A percentile compares a stretch with the other conserved stretches of the same genome.
phyloP scores from a whole-genome alignment of 768 basidiomycete genomes.

The Termitomyces sp. region DNA sequence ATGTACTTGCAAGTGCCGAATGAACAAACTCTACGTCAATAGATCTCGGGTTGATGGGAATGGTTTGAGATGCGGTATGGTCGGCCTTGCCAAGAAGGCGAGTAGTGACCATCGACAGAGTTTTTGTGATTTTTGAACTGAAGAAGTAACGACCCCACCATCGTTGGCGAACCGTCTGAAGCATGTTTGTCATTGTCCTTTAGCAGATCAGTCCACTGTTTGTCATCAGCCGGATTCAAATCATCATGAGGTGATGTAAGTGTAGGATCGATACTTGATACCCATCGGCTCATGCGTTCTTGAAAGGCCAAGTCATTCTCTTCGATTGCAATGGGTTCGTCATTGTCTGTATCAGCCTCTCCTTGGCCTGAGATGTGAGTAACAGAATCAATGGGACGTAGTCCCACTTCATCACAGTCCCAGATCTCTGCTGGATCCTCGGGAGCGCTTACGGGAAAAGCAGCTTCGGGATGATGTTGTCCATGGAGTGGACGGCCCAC shows the following conservation, averaged over 20 bases:
- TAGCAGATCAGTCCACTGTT: neutral
- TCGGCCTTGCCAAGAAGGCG: neutral
- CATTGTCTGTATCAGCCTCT: neutral
- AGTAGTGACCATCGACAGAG: neutral
- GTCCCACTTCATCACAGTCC: neutral
- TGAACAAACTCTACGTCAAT: neutral
- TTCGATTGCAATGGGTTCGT: neutral
- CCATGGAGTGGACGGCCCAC: no score
- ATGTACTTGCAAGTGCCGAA: neutral
- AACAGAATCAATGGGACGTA: neutral
- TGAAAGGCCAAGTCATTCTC: neutral
- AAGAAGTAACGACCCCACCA: neutral
- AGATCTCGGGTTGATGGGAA: neutral
- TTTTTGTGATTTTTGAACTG: neutral
- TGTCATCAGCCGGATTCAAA: neutral
- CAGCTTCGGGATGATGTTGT: neutral
- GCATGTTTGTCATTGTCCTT: neutral
- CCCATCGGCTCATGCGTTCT: neutral
- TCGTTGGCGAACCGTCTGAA: neutral
- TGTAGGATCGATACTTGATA: neutral
- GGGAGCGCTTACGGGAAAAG: neutral
- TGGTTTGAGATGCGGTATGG: neutral
- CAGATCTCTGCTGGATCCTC: neutral
- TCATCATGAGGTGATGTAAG: neutral
- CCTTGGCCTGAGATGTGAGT: neutral